phyloP scores from a whole-genome alignment of 2,329 filamentous ascomycete species.

The Xylogone sp. region DNA sequence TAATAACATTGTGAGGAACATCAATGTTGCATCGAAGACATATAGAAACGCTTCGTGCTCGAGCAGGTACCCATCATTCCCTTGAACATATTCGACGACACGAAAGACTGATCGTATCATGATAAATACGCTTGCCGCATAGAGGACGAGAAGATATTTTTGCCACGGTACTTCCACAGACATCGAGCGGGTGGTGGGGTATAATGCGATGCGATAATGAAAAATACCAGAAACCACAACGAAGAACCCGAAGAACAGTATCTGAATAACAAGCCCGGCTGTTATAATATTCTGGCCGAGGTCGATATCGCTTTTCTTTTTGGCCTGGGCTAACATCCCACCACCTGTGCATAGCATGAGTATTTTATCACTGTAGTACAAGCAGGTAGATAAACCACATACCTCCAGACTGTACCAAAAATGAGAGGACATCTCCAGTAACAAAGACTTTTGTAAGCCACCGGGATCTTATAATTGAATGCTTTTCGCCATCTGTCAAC shows the following conservation, averaged over 20 bases:
- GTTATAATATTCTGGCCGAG: constrained; percentile 39
- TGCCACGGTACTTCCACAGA: constrained; percentile 18
- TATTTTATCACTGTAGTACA: not conserved
- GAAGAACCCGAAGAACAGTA: constrained; percentile 45
- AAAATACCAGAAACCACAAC: constrained; percentile 17
- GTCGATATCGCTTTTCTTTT: constrained; percentile 11
- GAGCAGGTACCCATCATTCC: constrained; percentile 37
- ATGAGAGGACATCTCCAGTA: constrained; percentile 37
- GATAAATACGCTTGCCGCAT: constrained; percentile 37
- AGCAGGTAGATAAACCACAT: not conserved
- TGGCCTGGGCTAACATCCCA: constrained; percentile 22
- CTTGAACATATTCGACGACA: constrained; percentile 40
- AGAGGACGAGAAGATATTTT: constrained; percentile 37
- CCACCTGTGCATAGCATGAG: constrained; percentile 15
- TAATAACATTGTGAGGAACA: constrained; percentile 33
- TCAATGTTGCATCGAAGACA: constrained; percentile 37
- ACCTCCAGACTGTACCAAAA: constrained; percentile 32
- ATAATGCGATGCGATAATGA: not conserved
- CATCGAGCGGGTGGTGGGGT: constrained; percentile 4
- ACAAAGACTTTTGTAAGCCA: constrained; percentile 44
- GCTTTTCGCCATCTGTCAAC: constrained; percentile 29
- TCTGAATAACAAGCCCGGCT: constrained; percentile 42
- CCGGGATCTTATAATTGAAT: constrained; percentile 32
- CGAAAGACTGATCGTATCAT: constrained; percentile 41
- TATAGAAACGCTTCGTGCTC: constrained; percentile 38